These are phyloP conservation scores for Phytophthora nicotianae DNA, from an alignment of 352 stramenopile species.

Conservation along the genomic window DNA sequence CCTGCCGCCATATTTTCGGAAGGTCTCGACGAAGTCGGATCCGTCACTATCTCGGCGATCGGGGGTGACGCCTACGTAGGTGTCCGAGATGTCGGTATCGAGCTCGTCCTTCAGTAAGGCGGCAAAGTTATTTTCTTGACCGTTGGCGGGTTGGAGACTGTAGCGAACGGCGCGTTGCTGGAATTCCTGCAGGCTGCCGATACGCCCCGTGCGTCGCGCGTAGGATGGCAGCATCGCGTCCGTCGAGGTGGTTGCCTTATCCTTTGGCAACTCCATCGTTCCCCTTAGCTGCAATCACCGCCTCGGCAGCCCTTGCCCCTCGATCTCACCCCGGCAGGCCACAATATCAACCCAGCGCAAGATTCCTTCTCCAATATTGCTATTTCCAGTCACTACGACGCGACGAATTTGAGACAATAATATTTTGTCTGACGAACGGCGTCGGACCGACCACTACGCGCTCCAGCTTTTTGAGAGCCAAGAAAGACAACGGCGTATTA, in stretches of 20 bases:
- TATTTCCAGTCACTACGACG: slow-evolving; percentile 36
- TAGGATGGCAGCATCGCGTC: slow-evolving; percentile 57
- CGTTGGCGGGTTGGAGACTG: slow-evolving; percentile 18
- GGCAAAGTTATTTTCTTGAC: slow-evolving; percentile 24
- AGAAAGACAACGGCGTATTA: too few relatives aligned
- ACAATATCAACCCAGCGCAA: slow-evolving; percentile 4
- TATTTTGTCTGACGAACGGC: slow-evolving; percentile 5
- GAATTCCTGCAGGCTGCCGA: slow-evolving; percentile 84
- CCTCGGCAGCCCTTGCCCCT: slow-evolving; percentile 20
- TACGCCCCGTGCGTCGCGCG: slow-evolving; percentile 71
- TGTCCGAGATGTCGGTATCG: slow-evolving; percentile 8
- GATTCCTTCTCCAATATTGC: slow-evolving; percentile 24
- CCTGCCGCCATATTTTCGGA: slow-evolving; percentile 43
- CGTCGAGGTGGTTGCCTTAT: slow-evolving; percentile 2
- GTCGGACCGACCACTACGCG: neutral
- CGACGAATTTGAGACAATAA: slow-evolving; percentile 16
- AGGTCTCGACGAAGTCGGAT: slow-evolving; percentile 46
- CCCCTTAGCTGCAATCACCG: neutral
- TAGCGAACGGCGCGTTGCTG: slow-evolving; percentile 79
- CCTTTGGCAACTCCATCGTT: slow-evolving; percentile 25
- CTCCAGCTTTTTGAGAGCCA: too few relatives aligned
- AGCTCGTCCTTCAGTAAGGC: slow-evolving; percentile 21
- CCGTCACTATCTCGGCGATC: slow-evolving; percentile 29
- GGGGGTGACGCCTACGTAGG: slow-evolving; percentile 20
- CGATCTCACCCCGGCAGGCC: slow-evolving; percentile 14